Conservation (phyloP, 2,329 filamentous ascomycete species). For the Harringtonia lauricola region DNA sequence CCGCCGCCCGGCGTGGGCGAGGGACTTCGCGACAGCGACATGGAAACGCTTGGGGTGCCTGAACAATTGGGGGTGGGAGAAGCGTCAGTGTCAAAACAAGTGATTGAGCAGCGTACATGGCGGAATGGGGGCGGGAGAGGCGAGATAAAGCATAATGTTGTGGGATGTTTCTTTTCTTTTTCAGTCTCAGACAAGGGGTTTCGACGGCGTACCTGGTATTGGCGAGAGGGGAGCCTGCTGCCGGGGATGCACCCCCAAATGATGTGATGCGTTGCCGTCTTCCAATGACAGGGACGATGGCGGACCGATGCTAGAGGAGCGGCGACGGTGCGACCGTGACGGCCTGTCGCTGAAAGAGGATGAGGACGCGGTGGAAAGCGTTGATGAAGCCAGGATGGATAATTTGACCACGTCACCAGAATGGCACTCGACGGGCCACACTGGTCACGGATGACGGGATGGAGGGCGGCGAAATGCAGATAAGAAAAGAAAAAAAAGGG, state of each 20-base stretch:
- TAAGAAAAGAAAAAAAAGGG: not conserved
- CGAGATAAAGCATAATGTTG: too few relatives aligned
- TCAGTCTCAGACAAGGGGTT: not conserved
- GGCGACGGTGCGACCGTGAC: slow-evolving; percentile 33
- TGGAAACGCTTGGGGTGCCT: slow-evolving; percentile 48
- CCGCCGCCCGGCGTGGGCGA: slow-evolving; percentile 76
- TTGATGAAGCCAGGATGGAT: slow-evolving; percentile 37
- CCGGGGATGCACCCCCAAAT: slow-evolving; percentile 28
- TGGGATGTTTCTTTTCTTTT: not conserved
- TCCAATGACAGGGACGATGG: slow-evolving; percentile 21
- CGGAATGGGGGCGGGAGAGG: slow-evolving; percentile 1
- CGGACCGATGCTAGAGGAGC: slow-evolving; percentile 12
- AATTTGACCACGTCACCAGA: slow-evolving; percentile 14
- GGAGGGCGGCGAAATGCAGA: not conserved
- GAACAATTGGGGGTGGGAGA: too few relatives aligned
- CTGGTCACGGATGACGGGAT: slow-evolving; percentile 8
- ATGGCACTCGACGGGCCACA: slow-evolving; percentile 14
- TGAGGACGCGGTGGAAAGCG: slow-evolving; percentile 35
- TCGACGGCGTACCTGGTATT: slow-evolving; percentile 38
- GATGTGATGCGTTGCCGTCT: slow-evolving; percentile 19
- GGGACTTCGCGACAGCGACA: slow-evolving; percentile 81
- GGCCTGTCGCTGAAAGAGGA: slow-evolving; percentile 42
- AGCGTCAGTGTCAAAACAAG: not conserved
- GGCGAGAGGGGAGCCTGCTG: slow-evolving; percentile 35
- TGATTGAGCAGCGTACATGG: not conserved